These are phyloP conservation scores for Metschnikowia koreensis DNA, from an alignment of 805 yeast genomes.

Conservation along the genomic window DNA sequence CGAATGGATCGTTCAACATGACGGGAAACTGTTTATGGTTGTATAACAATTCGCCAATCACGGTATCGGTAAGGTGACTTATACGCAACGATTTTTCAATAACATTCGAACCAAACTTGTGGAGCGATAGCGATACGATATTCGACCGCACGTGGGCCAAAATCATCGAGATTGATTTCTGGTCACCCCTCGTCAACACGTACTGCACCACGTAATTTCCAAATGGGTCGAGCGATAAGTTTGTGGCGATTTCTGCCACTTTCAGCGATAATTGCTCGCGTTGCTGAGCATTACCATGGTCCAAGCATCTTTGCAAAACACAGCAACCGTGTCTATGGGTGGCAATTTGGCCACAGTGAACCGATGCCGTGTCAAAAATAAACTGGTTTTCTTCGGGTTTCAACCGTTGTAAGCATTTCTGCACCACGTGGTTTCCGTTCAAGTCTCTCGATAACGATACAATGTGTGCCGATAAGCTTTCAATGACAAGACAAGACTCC, in stretches of 20 bases:
- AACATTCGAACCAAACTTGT: slow-evolving; percentile 61
- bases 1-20: slow-evolving; percentile 56
- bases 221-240: slow-evolving; percentile 83
- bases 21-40: slow-evolving; percentile 35
- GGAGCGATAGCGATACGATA: slow-evolving; percentile 49
- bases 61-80: slow-evolving; percentile 43
- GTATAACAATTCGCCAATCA: slow-evolving; percentile 43
- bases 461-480: slow-evolving; percentile 63
- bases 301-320: slow-evolving; percentile 91
- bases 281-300: slow-evolving; percentile 76
- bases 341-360: slow-evolving; percentile 74
- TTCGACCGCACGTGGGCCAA: slow-evolving; percentile 36
- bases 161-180: slow-evolving; percentile 30
- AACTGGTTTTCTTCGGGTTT: slow-evolving; percentile 72
- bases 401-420: slow-evolving; percentile 80
- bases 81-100: slow-evolving; percentile 56
- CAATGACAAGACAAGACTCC: slow-evolving; percentile 65
- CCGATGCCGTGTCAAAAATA: slow-evolving; percentile 81
- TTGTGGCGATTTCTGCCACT: slow-evolving; percentile 66
- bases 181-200: slow-evolving; percentile 57
- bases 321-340: slow-evolving; percentile 96
- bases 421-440: slow-evolving; percentile 96
- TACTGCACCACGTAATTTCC: slow-evolving; percentile 98
- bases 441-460: slow-evolving; percentile 81
- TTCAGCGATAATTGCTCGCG: slow-evolving; percentile 61